Conservation (phyloP, 805 yeast genomes). For the Cyberlindnera euphorbiiphila region DNA sequence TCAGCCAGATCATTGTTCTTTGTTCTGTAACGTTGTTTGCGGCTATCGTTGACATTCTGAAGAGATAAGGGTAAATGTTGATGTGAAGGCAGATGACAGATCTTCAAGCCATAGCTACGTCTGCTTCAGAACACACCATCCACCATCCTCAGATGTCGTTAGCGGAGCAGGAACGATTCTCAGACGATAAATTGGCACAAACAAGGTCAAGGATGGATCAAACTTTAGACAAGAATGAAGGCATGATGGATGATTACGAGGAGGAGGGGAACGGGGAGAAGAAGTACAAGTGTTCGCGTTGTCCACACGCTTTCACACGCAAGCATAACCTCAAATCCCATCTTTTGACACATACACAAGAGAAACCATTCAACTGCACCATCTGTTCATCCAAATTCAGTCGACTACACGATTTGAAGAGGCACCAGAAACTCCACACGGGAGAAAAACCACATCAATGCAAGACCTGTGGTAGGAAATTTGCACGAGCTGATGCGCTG, state of each 20-base stretch:
- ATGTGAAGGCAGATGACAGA: no score
- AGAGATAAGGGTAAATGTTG: no score
- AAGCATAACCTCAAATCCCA: slow-evolving; percentile 75
- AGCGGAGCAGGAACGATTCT: no score
- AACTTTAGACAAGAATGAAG: no score
- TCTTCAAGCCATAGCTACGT: neutral
- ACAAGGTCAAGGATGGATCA: no score
- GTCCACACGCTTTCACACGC: slow-evolving; percentile 63
- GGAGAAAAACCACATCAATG: slow-evolving; percentile 72
- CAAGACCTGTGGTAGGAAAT: slow-evolving; percentile 53
- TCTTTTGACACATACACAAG: slow-evolving; percentile 60
- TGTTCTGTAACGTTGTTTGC: no score
- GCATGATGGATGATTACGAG: slow-evolving; percentile 1
- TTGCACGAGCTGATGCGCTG: slow-evolving; percentile 75
- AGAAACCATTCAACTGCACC: slow-evolving; percentile 60
- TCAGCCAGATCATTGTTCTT: no score
- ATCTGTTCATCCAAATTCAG: slow-evolving; percentile 62
- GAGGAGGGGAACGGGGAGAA: slow-evolving; percentile 9
- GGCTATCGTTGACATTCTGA: no score
- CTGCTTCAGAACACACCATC: neutral
- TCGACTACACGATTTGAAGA: slow-evolving; percentile 68
- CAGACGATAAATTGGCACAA: no score
- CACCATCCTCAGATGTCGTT: no score
- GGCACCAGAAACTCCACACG: slow-evolving; percentile 72
- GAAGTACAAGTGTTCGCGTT: slow-evolving; percentile 44